Evolutionary conservation across 176 grass and related monocot genomes (phyloP), one percentile per base, ranked within the genome.

Genomic region (Triticum monococcum): DNA sequence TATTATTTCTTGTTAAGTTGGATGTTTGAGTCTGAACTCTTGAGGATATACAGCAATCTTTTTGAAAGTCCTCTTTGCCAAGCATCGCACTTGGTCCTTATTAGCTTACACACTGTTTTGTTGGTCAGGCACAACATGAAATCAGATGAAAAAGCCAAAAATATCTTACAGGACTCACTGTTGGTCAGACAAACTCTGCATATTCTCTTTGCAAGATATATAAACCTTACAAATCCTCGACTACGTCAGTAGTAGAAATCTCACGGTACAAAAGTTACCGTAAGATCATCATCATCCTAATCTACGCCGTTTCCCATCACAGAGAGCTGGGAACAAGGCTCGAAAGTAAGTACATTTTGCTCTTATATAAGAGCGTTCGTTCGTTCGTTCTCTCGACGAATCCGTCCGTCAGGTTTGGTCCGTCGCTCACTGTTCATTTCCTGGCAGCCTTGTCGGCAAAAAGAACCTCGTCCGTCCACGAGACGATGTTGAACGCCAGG

Each of bases 401-500:
- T 41, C 12, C 22, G 46, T 41, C 12, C 32, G 36, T 73, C 9
- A 79, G 36, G 20, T 70, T 67, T 75, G 54, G 54, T 59, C 1
- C 2, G 25, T 32, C 54, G 56, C 36, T 85, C 69, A 83, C n/a
- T 83, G 16, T 54, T 54, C 2, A 78, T 81, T 88, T 88, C 74
- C 82, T 90, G 30, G 77, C 87, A n/a, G 90, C 81, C 56, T 80
- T 92, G 86, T 99, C 92, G 4, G 86, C 87, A 79, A 96, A 93
- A 77, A 96, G 89, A 68, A 96, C 94, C 28, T 99, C 97, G 35
- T 94, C 94, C 67, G 92, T 93, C 97, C 94, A 99, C 16, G 97
- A 96, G 46, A 99, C 89, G 6, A 96, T 86, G 84, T 99, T 99
- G 84, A 93, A 99, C 59, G 97, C 94, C 77, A 96, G 76, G 87